Evolutionary conservation across 495 filamentous ascomycete genomes (phyloP), one percentile per base, ranked within the genome.

Genomic region (Amorphotheca resinae): DNA sequence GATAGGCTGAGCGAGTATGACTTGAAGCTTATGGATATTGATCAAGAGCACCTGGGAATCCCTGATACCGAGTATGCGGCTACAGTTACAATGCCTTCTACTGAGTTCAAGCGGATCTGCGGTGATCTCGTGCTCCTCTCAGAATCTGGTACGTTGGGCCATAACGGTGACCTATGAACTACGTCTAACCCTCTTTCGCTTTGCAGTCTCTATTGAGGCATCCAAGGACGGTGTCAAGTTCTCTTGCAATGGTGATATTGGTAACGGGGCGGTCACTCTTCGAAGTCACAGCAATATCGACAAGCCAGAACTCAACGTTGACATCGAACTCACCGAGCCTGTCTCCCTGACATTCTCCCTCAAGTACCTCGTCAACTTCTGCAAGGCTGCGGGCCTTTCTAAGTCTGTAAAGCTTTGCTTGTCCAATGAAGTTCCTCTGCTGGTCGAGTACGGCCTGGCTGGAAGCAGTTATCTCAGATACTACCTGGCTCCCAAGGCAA

Each of bases 11-110:
- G 84, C 69, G 91, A 96, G 65, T 99, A 96, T 63, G 91, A 99
- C 65, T 81, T 99, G 67, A 99, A 99, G 77, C 74, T 99, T 49
- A 99, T 99, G 93, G 91, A 99, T 63, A 95, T 99, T 61, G 91
- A 99, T 65, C 91, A 99, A 66, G 91, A 99, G 69, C 91, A 99
- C 63, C 64, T 99, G 66, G 91, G 91, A 33, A 99, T 99, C 59
- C 91, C 91, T 21, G 93, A 96, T 50, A 99, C 93, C 9, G 91
- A 96, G 53, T 99, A 99, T 57, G 82, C 85, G 31, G 89, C 93
- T 28, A 88, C 82, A 21, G 80, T 96, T 42, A 72, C 70, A 44
- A 85, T 99, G 87, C 91, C 93, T 5, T 74, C 80, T 12, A 56
- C 73, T 14, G 91, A 99, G 65, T 99, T 99, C 67, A 81, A 85